Percentiles rank a stretch among this genome's conserved stretches.
These are phyloP conservation scores for Xanthoconium stramineum DNA, from an alignment of 768 basidiomycete species.

Conservation along the genomic window DNA sequence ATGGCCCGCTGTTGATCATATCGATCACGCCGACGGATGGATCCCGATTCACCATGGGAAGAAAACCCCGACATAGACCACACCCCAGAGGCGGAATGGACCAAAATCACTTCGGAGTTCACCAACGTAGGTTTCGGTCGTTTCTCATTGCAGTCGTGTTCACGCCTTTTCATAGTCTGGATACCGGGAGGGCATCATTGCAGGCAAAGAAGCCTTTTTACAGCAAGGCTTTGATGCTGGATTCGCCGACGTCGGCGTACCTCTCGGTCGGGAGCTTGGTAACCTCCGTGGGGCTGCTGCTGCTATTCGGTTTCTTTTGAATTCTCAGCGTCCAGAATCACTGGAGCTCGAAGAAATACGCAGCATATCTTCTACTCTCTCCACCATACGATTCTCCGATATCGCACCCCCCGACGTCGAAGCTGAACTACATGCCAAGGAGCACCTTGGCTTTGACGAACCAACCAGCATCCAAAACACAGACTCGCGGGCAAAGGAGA, in stretches of 20 bases:
- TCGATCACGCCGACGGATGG: conserved; percentile 12
- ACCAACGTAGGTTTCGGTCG: conserved; percentile 51
- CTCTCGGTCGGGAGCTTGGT: conserved; percentile 76
- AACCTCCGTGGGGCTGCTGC: conserved; percentile 68
- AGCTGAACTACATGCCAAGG: conserved; percentile 71
- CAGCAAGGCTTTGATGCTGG: conserved; percentile 91
- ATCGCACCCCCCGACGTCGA: conserved; percentile 74
- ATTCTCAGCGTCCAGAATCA: conserved; percentile 23
- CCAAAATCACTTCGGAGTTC: conserved; percentile 63
- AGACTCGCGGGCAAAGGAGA: conserved; percentile 28
- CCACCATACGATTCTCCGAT: conserved; percentile 61
- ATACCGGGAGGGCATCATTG: conserved; percentile 94
- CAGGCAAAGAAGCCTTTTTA: conserved; percentile 83
- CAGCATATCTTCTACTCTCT: conserved; percentile 54
- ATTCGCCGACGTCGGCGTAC: conserved; percentile 68
- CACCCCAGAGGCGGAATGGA: conserved; percentile 58
- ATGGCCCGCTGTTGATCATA: not conserved
- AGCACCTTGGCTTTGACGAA: conserved; percentile 48
- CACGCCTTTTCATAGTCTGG: conserved; percentile 56
- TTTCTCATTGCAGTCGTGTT: not conserved
- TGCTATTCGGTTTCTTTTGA: conserved; percentile 58
- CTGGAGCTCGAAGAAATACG: conserved; percentile 41
- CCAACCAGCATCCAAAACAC: conserved; percentile 35
- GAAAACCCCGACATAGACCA: conserved; percentile 37
- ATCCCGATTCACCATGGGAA: conserved; percentile 58